Conservation (phyloP, 2,329 filamentous ascomycete species). For the Colletotrichum gloeosporioides region DNA sequence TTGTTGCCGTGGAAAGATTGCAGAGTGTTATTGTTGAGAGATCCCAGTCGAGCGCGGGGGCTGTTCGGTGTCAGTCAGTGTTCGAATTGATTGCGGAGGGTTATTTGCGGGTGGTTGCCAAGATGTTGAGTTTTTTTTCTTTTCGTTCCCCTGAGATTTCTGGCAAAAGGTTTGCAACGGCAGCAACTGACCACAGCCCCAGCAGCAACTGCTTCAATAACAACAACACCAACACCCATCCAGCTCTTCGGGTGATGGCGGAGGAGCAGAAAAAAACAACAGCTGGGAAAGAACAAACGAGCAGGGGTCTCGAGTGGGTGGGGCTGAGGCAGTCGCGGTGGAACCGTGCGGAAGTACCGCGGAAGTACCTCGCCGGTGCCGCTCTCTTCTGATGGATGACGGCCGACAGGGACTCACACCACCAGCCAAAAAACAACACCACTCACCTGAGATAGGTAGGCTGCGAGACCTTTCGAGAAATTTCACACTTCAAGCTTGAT, state of each 20-base stretch:
- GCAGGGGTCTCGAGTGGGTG: not conserved
- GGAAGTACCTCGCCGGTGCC: constrained; percentile 1
- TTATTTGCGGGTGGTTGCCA: not conserved
- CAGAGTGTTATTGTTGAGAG: not conserved
- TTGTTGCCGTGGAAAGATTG: not conserved
- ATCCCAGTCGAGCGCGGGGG: not conserved
- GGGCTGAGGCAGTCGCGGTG: not conserved
- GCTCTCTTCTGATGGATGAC: not conserved
- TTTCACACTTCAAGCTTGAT: not conserved
- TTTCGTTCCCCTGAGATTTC: too few relatives aligned
- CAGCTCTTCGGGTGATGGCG: not conserved
- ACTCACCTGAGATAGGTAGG: not conserved
- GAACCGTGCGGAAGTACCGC: constrained; percentile 8
- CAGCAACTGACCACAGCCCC: not conserved
- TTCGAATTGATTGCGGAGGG: not conserved
- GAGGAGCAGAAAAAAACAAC: not conserved
- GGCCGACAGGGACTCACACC: not conserved
- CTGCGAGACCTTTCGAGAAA: constrained; percentile 7
- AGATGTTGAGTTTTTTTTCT: not conserved
- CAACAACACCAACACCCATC: not conserved
- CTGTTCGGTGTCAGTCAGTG: not conserved
- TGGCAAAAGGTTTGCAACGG: not conserved
- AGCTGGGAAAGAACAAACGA: not conserved
- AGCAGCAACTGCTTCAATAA: not conserved
- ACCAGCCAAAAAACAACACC: not conserved